Conservation (phyloP, 768 basidiomycete species). For the Boletus rubroflammeus region DNA sequence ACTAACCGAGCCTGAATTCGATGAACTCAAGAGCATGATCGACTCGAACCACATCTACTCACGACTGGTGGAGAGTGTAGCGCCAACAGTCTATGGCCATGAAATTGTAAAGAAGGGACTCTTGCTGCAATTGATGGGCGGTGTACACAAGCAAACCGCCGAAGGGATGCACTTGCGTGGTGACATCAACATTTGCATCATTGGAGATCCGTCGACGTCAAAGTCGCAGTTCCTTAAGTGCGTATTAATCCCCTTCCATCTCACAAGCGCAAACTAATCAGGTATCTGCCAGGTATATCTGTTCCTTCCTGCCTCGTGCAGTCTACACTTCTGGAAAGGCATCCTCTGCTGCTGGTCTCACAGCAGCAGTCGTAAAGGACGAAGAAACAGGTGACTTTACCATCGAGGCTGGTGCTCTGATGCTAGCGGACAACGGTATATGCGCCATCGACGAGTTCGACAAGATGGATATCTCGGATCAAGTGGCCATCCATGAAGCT, state of each 20-base stretch:
- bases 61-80: conserved; percentile 89
- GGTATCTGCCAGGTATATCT: conserved; percentile 71
- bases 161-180: conserved; percentile 99
- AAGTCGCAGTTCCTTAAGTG: conserved; percentile 99
- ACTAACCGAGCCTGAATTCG: conserved; percentile 90
- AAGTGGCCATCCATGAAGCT: conserved; percentile 99
- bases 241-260: conserved; percentile 25
- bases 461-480: conserved; percentile 99
- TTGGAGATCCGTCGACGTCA: conserved; percentile 96
- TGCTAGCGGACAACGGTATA: conserved; percentile 99
- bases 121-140: conserved; percentile 94
- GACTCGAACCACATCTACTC: conserved; percentile 93
- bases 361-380: conserved; percentile 96
- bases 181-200: conserved; percentile 97
- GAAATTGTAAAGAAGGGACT: conserved; percentile 99
- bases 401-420: conserved; percentile 97
- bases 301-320: conserved; percentile 95
- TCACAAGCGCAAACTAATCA: background rate
- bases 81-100: conserved; percentile 97
- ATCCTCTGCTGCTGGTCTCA: conserved; percentile 97
- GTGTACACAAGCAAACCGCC: conserved; percentile 92
- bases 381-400: conserved; percentile 99
- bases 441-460: conserved; percentile 99
- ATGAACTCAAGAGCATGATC: conserved; percentile 93
- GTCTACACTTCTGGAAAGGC: conserved; percentile 99